These are phyloP conservation scores for Fusarium zealandicum DNA, from an alignment of 2,329 filamentous ascomycete species.

Conservation along the genomic window DNA sequence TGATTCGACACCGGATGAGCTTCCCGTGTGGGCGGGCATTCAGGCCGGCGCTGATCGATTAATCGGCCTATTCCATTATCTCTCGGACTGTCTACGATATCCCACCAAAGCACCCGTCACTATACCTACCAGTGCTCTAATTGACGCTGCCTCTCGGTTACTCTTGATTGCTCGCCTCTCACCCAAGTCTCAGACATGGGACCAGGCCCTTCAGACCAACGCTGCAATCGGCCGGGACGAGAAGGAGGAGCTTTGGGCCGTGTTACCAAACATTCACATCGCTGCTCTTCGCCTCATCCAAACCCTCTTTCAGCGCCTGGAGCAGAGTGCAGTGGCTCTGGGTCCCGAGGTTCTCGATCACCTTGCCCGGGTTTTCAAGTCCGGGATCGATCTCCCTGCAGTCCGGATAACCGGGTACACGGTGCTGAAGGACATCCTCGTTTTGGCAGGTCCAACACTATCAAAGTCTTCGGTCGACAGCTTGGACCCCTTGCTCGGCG, in stretches of 20 bases:
- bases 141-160: conserved; percentile 75
- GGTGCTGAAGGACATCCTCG: conserved; percentile 64
- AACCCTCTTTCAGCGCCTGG: conserved; percentile 64
- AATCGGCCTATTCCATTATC: conserved; percentile 67
- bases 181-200: conserved; percentile 54
- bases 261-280: conserved; percentile 77
- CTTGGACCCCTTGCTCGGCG: conserved; percentile 66
- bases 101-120: conserved; percentile 71
- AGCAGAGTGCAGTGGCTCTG: conserved; percentile 63
- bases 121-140: conserved; percentile 70
- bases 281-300: conserved; percentile 71
- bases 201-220: conserved; percentile 68
- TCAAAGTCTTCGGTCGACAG: conserved; percentile 70
- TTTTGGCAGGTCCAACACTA: conserved; percentile 69
- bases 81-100: conserved; percentile 68
- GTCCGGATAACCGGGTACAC: conserved; percentile 69
- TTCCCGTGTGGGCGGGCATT: conserved; percentile 80
- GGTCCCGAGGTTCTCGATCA: conserved; percentile 74
- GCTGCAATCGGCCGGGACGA: conserved; percentile 80
- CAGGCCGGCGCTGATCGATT: conserved; percentile 75
- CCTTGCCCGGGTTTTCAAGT: conserved; percentile 72
- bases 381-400: conserved; percentile 57
- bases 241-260: conserved; percentile 77
- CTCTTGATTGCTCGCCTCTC: conserved; percentile 68
- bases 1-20: conserved; percentile 53